A percentile compares a stretch with the other conserved stretches of the same genome.
Evolutionary conservation across 805 yeast species (phyloP).

Genomic region (Wickerhamomyces mucosus): DNA sequence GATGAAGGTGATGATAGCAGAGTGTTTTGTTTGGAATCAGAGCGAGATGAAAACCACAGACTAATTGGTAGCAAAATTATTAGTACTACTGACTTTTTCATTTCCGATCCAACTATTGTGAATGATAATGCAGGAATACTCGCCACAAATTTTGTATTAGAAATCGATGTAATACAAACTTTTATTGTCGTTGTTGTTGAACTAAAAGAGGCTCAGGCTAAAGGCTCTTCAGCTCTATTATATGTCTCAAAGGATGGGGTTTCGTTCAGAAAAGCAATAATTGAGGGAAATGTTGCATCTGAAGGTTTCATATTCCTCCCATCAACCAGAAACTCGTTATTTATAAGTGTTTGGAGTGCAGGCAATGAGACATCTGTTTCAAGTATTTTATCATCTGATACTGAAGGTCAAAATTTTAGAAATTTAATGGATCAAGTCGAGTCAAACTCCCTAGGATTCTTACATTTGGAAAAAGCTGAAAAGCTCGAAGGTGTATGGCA

Average conservation of each 20-base stretch:
- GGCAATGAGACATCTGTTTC: slow-evolving; percentile 16
- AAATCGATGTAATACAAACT: slow-evolving; percentile 23
- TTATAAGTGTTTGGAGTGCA: slow-evolving; percentile 24
- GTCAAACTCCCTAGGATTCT: slow-evolving; percentile 19
- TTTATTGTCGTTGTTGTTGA: slow-evolving; percentile 26
- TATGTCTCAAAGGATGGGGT: slow-evolving; percentile 25
- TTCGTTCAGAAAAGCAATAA: slow-evolving; percentile 24
- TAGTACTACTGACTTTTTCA: slow-evolving; percentile 37
- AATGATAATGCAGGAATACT: slow-evolving; percentile 24
- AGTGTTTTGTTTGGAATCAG: slow-evolving; percentile 33
- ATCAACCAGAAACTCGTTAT: slow-evolving; percentile 32
- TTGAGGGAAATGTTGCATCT: slow-evolving; percentile 16
- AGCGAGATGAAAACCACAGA: slow-evolving; percentile 28
- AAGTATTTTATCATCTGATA: slow-evolving; percentile 29
- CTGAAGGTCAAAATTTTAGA: slow-evolving; percentile 41
- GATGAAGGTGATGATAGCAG: slow-evolving; percentile 21
- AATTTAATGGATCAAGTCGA: slow-evolving; percentile 32
- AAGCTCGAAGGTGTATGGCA: slow-evolving; percentile 64
- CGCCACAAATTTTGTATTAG: slow-evolving; percentile 22
- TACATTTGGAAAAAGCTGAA: slow-evolving; percentile 30
- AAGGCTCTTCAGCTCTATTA: slow-evolving; percentile 16
- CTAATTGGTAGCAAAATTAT: slow-evolving; percentile 20
- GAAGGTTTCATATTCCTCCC: slow-evolving; percentile 21
- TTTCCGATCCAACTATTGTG: slow-evolving; percentile 18
- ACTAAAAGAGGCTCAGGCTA: slow-evolving; percentile 9